Conservation (phyloP, 139 green algal species). For the Nannochloris sp. region DNA sequence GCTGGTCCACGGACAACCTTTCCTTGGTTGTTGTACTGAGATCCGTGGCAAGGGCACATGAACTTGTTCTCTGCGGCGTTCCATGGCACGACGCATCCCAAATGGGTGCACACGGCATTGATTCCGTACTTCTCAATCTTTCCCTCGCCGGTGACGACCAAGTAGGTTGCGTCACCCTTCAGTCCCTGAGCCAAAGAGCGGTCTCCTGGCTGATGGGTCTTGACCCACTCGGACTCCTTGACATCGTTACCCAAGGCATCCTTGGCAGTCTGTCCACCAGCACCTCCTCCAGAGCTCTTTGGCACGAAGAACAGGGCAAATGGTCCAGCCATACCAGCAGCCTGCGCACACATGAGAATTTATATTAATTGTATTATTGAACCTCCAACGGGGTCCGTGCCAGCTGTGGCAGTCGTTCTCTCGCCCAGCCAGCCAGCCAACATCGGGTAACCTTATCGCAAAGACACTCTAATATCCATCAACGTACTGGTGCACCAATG, state of each 20-base stretch:
- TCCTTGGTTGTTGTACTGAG: slow-evolving; percentile 93
- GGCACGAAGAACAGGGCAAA: slow-evolving; percentile 8
- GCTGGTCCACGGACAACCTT: slow-evolving; percentile 91
- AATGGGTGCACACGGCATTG: slow-evolving; percentile 99
- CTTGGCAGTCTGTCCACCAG: slow-evolving; percentile 73
- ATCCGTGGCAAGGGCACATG: slow-evolving; percentile 99
- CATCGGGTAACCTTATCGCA: no score
- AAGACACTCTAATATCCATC: not conserved
- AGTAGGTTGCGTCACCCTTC: slow-evolving; percentile 97
- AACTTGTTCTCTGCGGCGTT: slow-evolving; percentile 98
- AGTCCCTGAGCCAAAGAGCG: slow-evolving; percentile 86
- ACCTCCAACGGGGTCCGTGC: no score
- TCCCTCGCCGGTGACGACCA: slow-evolving; percentile 80
- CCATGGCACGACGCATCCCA: slow-evolving; percentile 99
- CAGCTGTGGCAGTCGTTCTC: no score
- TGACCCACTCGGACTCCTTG: slow-evolving; percentile 67
- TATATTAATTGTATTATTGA: no score
- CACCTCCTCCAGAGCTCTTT: slow-evolving; percentile 37
- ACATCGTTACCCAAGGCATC: slow-evolving; percentile 95
- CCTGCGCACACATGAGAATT: not conserved
- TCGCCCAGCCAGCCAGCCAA: no score
- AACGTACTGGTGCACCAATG: slow-evolving; percentile 8
- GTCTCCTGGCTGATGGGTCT: slow-evolving; percentile 76
- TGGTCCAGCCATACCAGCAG: slow-evolving; percentile 1
- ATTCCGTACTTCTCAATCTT: slow-evolving; percentile 87